Evolutionary conservation across 2,329 filamentous ascomycete species (phyloP), one percentile per base, ranked within the genome.

Genomic region (Lomentospora prolificans): DNA sequence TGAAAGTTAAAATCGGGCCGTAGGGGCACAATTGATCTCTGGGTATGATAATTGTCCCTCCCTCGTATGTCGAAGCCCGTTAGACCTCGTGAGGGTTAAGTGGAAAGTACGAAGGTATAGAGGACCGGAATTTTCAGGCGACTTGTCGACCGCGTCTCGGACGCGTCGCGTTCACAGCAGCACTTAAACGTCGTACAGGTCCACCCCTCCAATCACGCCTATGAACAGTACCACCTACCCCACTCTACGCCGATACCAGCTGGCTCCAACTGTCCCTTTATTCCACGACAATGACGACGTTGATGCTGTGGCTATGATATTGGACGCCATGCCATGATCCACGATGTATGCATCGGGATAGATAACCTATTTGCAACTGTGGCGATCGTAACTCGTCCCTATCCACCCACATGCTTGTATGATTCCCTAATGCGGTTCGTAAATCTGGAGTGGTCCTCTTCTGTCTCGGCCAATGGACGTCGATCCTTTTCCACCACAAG

Each of bases 101-200:
- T 5, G 24, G 39, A 14, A 27, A 46, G 22, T 22, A 25, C n/a
- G n/a, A 17, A 39, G n/a, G 10, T 39, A n/a, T n/a, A n/a, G n/a
- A n/a, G 22, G 8, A 7, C 25, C 12, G n/a, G 27, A 19, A 28
- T 31, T 51, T 51, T 12, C 8, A 53, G 10, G 36, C n/a, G 36
- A 41, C 36, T 19, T 41, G n/a, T 17, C 4, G 8, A 36, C 28
- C 52, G 52, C 52, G 52, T 54, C 52, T 2, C 12, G 6, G 52
- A 48, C 33, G 33, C 52, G 52, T 25, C n/a, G n/a, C n/a, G n/a
- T n/a, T 54, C 50, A 41, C 24, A 24, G 36, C 2, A 10, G 30
- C 31, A 41, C 51, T 53, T 53, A 41, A 53, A 53, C n/a, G n/a
- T n/a, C n/a, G n/a, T n/a, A n/a, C n/a, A n/a, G 50, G 51, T 41